Base-by-base conservation (phyloP, 2,329 filamentous ascomycete species). In the Orbilia brochopaga region DNA sequence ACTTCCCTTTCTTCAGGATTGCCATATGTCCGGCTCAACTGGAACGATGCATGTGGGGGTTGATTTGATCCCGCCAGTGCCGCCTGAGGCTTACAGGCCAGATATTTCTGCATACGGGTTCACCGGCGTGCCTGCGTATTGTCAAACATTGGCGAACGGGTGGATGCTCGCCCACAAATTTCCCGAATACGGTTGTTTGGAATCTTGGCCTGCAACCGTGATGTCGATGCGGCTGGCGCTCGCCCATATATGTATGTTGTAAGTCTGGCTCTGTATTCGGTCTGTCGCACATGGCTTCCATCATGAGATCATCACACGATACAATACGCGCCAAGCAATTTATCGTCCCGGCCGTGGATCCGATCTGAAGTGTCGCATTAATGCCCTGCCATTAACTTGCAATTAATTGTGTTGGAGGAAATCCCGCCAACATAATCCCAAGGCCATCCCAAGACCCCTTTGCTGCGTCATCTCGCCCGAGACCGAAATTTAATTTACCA, bases 1-100 rank as follows among this genome's bases (percentile, higher is more conserved):
- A 57, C 46, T 23, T 42, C 37, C 13, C n/a, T 35, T 40, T 27
- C 53, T 58, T 40, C 10, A n/a, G 62, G 46, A 57, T 64, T 63
- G 66, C 66, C 66, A 64, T 44, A 52, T 58, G 35, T 59, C 53
- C 64, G 57, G 57, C 52, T 56, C 57, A 69, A 69, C 53, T 62
- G 51, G 64, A 52, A 53, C 15, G 42, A 54, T 42, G 32, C 6
- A 6, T 13, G 13, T 37, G 15, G 13, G 37, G n/a, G 5, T 56
- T 30, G 40, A 27, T 51, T 69, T 58, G 52, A 35, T 42, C 37
- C 59, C 59, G 53, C 54, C 57, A 50, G 27, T 6, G 13, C 37
- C 27, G 58, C 53, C 51, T 23, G 58, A 55, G 37, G 59, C 2
- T n/a, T 24, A 50, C 56, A 50, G 48, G 21, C 21, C 30, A 50